phyloP scores from a whole-genome alignment of 2,329 filamentous ascomycete genomes.

The Pseudogymnoascus sp. region DNA sequence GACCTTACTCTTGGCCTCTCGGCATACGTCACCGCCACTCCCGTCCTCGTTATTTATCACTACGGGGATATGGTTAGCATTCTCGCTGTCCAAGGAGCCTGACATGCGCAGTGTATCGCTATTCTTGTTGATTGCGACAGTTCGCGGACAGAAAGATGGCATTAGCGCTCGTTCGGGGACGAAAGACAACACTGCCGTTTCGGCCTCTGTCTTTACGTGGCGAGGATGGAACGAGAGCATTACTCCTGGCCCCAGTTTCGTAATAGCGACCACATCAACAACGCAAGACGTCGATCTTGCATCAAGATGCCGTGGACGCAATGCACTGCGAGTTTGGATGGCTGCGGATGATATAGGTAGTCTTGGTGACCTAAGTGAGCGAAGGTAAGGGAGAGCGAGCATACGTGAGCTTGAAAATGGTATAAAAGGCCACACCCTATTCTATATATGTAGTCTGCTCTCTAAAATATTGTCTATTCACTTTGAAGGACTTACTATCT shows the following conservation, averaged over 20 bases:
- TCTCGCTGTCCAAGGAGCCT: neutral
- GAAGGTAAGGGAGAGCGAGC: too few relatives aligned
- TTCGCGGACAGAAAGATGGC: neutral
- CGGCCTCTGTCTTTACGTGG: neutral
- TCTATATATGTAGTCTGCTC: too few relatives aligned
- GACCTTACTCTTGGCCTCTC: neutral
- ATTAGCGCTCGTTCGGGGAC: neutral
- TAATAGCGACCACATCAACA: too few relatives aligned
- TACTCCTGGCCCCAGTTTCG: neutral
- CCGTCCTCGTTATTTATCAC: neutral
- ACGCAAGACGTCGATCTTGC: too few relatives aligned
- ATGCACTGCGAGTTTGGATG: too few relatives aligned
- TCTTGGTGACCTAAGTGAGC: too few relatives aligned
- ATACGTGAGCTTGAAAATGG: too few relatives aligned
- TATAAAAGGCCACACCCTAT: too few relatives aligned
- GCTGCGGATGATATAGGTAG: too few relatives aligned
- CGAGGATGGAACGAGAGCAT: neutral
- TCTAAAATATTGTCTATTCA: too few relatives aligned
- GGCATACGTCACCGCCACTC: neutral
- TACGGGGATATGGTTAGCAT: neutral
- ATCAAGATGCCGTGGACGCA: too few relatives aligned
- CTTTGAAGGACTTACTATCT: too few relatives aligned
- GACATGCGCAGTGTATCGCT: neutral
- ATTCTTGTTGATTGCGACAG: neutral
- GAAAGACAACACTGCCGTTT: neutral